Evolutionary conservation across 2,329 filamentous ascomycete species (phyloP), one percentile per base, ranked within the genome.

Genomic region (Epichloe glyceriae): DNA sequence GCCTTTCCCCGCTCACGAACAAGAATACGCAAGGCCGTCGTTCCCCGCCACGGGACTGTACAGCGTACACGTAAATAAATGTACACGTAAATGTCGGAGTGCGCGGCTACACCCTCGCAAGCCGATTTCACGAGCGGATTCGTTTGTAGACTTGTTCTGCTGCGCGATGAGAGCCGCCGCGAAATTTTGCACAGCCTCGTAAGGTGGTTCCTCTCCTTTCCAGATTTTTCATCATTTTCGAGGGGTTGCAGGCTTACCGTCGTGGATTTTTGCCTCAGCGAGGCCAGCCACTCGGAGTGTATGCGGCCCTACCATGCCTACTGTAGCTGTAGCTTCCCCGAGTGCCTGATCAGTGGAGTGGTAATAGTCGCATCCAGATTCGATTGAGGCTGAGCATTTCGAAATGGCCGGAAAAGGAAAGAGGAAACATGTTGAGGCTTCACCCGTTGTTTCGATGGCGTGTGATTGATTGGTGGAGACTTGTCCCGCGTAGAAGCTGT

Each of bases 331-430:
- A 2, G 22, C 22, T 26, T 26, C 22, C 22, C 22, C 7, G 22
- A 7, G 22, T 26, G 22, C 6, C 22, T 8, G 22, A 26, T 26
- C 0, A 26, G 22, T 26, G 22, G 3, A 1, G 26, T 15, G 12
- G 7, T 26, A 26, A 3, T 15, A 8, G 20, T 14, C 3, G n/a
- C 26, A 39, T 45, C 8, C 26, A 26, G 46, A 54, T 52, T 48
- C n/a, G 51, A 57, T 37, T 53, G 57, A 54, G 57, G 57, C 56
- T 55, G 57, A 59, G 57, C 55, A 56, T 33, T 41, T 20, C 35
- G 37, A 34, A 46, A 15, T 20, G 34, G 44, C 47, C 56, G 38
- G 48, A 52, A 54, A 49, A 41, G 53, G 56, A 40, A 54, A 54
- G 53, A 43, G 35, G 5, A 42, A 39, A 35, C 30, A 33, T 19